These are phyloP conservation scores for Alternaria dauci DNA, from an alignment of 2,329 filamentous ascomycete species.

Conservation along the genomic window DNA sequence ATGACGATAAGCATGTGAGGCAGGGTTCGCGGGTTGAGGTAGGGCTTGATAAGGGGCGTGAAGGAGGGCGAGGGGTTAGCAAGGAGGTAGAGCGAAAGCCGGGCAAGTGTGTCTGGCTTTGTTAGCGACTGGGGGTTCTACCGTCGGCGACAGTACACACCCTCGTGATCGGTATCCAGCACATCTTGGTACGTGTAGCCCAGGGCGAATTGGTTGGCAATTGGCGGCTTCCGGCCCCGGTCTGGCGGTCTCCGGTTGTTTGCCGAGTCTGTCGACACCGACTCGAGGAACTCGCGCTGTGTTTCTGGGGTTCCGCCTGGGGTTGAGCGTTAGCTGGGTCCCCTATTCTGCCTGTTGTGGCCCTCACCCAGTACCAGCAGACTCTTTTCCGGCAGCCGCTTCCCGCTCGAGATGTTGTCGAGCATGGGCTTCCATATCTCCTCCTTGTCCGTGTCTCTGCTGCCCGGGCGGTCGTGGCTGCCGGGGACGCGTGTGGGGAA, in stretches of 20 bases:
- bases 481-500: constrained; percentile 38
- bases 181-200: constrained; percentile 97
- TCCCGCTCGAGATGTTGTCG: constrained; percentile 87
- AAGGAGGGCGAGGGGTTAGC: constrained; percentile 86
- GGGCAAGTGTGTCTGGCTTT: constrained; percentile 79
- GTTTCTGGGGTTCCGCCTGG: constrained; percentile 81
- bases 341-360: constrained; percentile 15
- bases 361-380: constrained; percentile 79
- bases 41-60: constrained; percentile 80
- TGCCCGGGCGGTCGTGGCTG: constrained; percentile 48
- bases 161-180: constrained; percentile 91
- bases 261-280: constrained; percentile 51
- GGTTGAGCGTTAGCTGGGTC: constrained; percentile 27
- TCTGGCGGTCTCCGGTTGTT: constrained; percentile 61
- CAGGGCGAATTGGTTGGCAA: constrained; percentile 90
- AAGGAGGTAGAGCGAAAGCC: constrained; percentile 87
- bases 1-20: constrained; percentile 87
- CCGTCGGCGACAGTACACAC: constrained; percentile 56
- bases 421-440: constrained; percentile 96
- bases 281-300: constrained; percentile 81
- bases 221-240: constrained; percentile 68
- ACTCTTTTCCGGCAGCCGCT: constrained; percentile 90
- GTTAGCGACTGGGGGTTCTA: constrained; percentile 15
- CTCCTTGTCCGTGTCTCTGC: constrained; percentile 74
- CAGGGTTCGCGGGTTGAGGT: constrained; percentile 83